Base-by-base conservation (phyloP, 768 basidiomycete species). In the Mycena haematopus region DNA sequence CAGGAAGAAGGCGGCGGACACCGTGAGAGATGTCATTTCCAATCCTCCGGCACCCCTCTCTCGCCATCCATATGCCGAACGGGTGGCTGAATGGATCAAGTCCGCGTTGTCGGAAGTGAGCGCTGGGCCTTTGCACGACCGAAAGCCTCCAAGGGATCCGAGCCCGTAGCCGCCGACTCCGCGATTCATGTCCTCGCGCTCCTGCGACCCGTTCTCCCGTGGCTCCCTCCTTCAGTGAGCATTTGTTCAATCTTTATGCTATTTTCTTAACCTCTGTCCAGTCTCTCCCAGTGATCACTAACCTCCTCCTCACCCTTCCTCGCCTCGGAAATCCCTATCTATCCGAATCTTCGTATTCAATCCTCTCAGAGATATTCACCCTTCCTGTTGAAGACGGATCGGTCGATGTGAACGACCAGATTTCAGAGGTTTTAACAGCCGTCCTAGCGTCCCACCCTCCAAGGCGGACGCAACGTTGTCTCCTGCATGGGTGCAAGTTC, bases 301-400 rank as follows among this genome's bases (percentile, higher is more conserved):
- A 84, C 21, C 78, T 86, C 22, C 85, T 99, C 27, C 86, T 98
- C 7, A 79, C 84, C 24, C 86, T 98, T 33, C 95, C 96, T 21
- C 90, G 93, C 58, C 82, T 96, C 9, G 92, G 91, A 40, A 95
- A 93, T 68, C 86, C 91, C 22, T 97, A 95, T 74, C 83, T 99
- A 45, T 91, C 96, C 1, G 90, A 95, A 74, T 87, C 92, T 15
- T 83, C 92, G 31, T 98, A 96, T 73, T 88, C 91, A 40, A 84
- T 96, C 51, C 82, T 99, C 65, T 88, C 95, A 33, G 89, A 90
- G 66, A 81, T 99, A 6, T 88, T 98, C 64, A 73, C 83, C 24
- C 73, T 80, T 19, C 81, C 85, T 3, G 72, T 79, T 13, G 78
- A 82, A 52, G 86, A 86, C 49, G 81, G 80, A 7, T 79, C 80